phyloP scores from a whole-genome alignment of 257 asterid species.

The Catharanthus roseus region DNA sequence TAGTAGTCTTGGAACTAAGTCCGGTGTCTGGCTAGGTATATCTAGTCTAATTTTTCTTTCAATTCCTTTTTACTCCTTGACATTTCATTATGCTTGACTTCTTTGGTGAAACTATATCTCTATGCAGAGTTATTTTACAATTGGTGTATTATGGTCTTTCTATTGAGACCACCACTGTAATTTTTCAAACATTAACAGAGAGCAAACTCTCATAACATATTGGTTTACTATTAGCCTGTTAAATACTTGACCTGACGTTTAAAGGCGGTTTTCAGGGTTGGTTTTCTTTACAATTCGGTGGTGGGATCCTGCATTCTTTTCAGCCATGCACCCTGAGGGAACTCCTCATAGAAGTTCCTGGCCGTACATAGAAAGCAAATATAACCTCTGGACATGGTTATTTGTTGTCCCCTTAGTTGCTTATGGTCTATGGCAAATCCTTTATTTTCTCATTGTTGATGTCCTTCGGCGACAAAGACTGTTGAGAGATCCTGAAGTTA shows the following conservation, averaged over 20 bases:
- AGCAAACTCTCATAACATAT: not conserved
- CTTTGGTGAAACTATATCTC: not conserved
- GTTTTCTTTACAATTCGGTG: constrained; percentile 96
- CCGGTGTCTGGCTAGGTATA: not conserved
- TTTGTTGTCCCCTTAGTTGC: constrained; percentile 78
- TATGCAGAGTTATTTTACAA: not conserved
- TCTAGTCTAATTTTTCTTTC: not conserved
- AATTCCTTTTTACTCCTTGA: no score
- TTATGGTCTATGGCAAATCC: constrained; percentile 77
- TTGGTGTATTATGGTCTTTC: not conserved
- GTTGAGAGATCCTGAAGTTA: constrained; percentile 85
- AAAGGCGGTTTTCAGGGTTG: constrained; percentile 49
- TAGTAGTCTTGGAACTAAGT: not conserved
- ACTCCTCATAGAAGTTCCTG: constrained; percentile 61
- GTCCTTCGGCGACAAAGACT: constrained; percentile 88
- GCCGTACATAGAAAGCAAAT: constrained; percentile 74
- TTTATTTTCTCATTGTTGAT: constrained; percentile 81
- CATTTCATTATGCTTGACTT: not conserved
- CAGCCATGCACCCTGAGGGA: constrained; percentile 88
- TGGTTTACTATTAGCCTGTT: not conserved
- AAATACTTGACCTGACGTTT: not conserved
- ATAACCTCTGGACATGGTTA: constrained; percentile 93
- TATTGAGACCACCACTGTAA: not conserved
- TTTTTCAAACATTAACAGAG: not conserved
- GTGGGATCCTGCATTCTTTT: constrained; percentile 89